phyloP scores from a whole-genome alignment of 2,329 filamentous ascomycete species.

The Apiospora koreana region DNA sequence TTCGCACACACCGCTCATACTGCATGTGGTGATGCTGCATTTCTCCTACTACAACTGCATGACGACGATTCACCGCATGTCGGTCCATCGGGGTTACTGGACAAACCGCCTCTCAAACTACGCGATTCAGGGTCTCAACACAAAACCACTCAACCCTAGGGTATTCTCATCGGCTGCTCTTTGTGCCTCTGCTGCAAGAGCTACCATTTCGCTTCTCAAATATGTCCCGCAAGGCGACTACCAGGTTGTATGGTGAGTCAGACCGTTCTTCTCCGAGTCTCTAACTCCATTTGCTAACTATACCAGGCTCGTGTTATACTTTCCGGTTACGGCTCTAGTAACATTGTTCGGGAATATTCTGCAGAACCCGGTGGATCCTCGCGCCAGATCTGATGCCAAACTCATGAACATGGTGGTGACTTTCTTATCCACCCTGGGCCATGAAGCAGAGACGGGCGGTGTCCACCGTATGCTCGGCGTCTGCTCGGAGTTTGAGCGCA shows the following conservation, averaged over 20 bases:
- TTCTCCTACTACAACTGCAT: constrained; percentile 98
- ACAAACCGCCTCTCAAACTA: constrained; percentile 93
- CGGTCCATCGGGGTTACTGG: constrained; percentile 97
- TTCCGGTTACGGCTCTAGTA: constrained; percentile 91
- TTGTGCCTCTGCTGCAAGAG: constrained; percentile 88
- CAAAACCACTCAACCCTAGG: constrained; percentile 84
- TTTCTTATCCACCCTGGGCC: constrained; percentile 86
- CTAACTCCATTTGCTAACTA: constrained; percentile 29
- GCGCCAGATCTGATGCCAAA: constrained; percentile 84
- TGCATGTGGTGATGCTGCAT: constrained; percentile 92
- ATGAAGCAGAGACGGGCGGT: constrained; percentile 85
- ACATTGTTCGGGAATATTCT: constrained; percentile 95
- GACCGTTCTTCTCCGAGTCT: not conserved
- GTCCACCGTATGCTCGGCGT: constrained; percentile 92
- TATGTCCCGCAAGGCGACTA: constrained; percentile 96
- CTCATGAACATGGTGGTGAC: constrained; percentile 92
- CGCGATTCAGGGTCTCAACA: constrained; percentile 91
- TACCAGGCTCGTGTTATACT: constrained; percentile 84
- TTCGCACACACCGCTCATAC: constrained; percentile 86
- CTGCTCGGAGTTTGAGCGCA: constrained; percentile 95
- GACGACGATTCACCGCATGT: constrained; percentile 98
- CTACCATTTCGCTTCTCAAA: constrained; percentile 90
- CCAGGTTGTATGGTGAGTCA: constrained; percentile 84
- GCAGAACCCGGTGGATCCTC: constrained; percentile 88
- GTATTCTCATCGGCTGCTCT: constrained; percentile 93